Evolutionary conservation across 371 early-diverging fungal species (phyloP).

Genomic region (Saksenaea vasiformis): DNA sequence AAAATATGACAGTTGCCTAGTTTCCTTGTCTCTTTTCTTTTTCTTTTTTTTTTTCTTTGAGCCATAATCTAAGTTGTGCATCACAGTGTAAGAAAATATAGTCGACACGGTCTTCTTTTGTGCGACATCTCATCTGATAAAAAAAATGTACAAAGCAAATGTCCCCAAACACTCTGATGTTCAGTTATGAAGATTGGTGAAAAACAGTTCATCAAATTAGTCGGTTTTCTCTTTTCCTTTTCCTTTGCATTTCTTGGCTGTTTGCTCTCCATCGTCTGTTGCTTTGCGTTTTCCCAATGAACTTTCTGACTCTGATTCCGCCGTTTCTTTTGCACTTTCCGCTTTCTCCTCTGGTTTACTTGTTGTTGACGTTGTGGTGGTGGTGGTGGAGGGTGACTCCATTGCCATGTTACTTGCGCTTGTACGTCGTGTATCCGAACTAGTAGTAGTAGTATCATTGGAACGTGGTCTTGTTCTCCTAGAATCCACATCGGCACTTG

Average conservation of each 20-base stretch:
- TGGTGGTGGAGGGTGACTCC: background rate
- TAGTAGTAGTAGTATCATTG: slow-evolving; percentile 1
- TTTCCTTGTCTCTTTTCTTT: background rate
- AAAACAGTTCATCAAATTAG: background rate
- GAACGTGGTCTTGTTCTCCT: slow-evolving; percentile 12
- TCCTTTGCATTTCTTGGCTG: slow-evolving; percentile 7
- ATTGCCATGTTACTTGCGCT: background rate
- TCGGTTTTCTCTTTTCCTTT: slow-evolving; percentile 28
- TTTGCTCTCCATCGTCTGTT: slow-evolving; percentile 7
- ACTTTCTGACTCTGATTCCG: background rate
- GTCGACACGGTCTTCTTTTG: too few species aligned
- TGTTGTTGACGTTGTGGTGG: too few species aligned
- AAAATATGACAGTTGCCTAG: background rate
- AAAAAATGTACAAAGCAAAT: slow-evolving; percentile 2
- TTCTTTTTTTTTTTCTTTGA: too few species aligned
- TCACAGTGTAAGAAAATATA: too few species aligned
- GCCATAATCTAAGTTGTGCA: too few species aligned
- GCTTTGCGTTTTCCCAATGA: slow-evolving; percentile 8
- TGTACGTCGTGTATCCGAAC: slow-evolving; percentile 8
- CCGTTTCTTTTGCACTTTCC: background rate
- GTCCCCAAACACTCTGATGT: background rate
- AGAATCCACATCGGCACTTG: slow-evolving; percentile 38
- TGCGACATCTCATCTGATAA: background rate
- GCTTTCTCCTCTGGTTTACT: background rate
- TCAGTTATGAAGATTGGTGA: background rate